Evolutionary conservation across 2,329 filamentous ascomycete genomes (phyloP).

Genomic region (Thyridium curvatum): DNA sequence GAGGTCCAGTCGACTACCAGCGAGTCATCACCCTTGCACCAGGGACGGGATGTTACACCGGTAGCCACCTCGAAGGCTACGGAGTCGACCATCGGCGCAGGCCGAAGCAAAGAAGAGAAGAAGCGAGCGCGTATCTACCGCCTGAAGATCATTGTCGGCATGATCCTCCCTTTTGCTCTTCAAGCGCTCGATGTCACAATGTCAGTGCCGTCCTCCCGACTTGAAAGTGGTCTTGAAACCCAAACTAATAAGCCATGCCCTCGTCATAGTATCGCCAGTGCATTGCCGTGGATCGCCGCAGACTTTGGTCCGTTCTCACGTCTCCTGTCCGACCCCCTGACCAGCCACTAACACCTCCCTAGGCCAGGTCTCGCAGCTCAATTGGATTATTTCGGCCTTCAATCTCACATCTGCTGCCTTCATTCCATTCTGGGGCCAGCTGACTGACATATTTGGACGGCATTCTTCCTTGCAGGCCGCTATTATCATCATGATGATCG

Average conservation of each 20-base stretch:
- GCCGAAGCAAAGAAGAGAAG: slow-evolving; percentile 19
- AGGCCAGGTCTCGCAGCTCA: slow-evolving; percentile 50
- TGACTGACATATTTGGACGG: slow-evolving; percentile 60
- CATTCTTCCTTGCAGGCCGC: slow-evolving; percentile 51
- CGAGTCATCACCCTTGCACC: too few relatives aligned
- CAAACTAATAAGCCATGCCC: background rate
- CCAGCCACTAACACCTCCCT: slow-evolving; percentile 1
- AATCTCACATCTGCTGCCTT: slow-evolving; percentile 62
- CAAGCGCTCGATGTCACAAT: slow-evolving; percentile 61
- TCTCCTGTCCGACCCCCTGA: background rate
- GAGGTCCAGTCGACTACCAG: too few relatives aligned
- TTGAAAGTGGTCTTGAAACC: too few relatives aligned
- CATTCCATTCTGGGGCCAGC: slow-evolving; percentile 58
- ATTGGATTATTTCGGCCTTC: slow-evolving; percentile 65
- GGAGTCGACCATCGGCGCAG: background rate
- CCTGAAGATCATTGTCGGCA: slow-evolving; percentile 51
- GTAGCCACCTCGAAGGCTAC: too few relatives aligned
- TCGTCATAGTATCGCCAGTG: slow-evolving; percentile 37
- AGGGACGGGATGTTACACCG: too few relatives aligned
- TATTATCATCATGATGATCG: slow-evolving; percentile 50
- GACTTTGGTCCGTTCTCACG: slow-evolving; percentile 49
- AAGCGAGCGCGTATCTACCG: slow-evolving; percentile 34
- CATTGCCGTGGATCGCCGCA: slow-evolving; percentile 55
- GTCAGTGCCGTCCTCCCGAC: slow-evolving; percentile 1
- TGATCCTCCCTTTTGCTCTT: slow-evolving; percentile 54